These are phyloP conservation scores for Diplodia intermedia DNA, from an alignment of 2,329 filamentous ascomycete species.

Conservation along the genomic window DNA sequence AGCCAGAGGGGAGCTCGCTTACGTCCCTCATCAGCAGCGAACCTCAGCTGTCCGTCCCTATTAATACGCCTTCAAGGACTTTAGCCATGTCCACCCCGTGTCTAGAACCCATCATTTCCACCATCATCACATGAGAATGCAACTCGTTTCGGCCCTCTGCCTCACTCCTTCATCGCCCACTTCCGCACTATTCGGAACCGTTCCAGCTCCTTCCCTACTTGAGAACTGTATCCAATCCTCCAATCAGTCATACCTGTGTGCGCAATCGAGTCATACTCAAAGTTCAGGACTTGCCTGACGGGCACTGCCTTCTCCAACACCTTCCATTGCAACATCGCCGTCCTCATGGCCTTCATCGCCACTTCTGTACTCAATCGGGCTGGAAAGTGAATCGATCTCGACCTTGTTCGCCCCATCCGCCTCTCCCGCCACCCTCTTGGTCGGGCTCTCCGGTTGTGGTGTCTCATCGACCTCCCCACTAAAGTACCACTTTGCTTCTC, in stretches of 20 bases:
- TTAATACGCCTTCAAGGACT: neutral
- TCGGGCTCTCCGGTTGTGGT: conserved; percentile 13
- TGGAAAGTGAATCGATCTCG: neutral
- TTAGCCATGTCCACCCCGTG: neutral
- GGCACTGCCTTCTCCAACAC: neutral
- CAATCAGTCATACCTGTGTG: neutral
- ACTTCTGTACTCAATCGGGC: neutral
- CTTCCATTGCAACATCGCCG: neutral
- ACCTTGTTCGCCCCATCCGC: neutral
- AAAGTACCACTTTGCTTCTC: neutral
- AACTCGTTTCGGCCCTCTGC: neutral
- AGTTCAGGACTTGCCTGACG: conserved; percentile 26
- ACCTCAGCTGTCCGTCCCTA: too few species aligned
- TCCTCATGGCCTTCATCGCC: neutral
- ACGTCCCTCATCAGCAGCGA: too few species aligned
- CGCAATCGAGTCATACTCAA: neutral
- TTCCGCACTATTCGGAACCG: neutral
- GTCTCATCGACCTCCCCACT: conserved; percentile 12
- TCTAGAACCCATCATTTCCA: neutral
- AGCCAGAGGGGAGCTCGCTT: too few species aligned
- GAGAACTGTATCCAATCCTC: neutral
- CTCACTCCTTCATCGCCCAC: neutral
- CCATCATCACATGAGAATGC: neutral
- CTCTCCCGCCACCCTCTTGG: neutral
- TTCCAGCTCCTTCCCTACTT: neutral